These are phyloP conservation scores for Hemisphaericaspora xylanilytica DNA, from an alignment of 1,139 yeast species.

Conservation along the genomic window DNA sequence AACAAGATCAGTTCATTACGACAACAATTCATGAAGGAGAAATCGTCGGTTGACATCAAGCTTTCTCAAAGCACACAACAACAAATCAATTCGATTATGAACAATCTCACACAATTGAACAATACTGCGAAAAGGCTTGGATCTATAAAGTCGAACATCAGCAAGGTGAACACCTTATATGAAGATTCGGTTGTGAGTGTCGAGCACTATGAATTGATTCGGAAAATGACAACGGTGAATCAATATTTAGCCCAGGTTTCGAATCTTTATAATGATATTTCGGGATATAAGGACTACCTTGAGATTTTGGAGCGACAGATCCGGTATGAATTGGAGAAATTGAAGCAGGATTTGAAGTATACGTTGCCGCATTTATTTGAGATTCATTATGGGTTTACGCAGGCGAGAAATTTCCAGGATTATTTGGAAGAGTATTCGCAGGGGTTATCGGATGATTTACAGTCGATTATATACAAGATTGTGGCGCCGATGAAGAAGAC, in stretches of 20 bases:
- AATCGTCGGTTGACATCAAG: slow-evolving; percentile 69
- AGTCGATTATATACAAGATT: slow-evolving; percentile 62
- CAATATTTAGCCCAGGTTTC: slow-evolving; percentile 73
- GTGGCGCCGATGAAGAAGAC: slow-evolving; percentile 50
- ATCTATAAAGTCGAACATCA: slow-evolving; percentile 52
- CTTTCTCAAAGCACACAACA: slow-evolving; percentile 60
- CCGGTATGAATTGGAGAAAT: slow-evolving; percentile 49
- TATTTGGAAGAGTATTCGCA: slow-evolving; percentile 57
- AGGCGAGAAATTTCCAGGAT: slow-evolving; percentile 76
- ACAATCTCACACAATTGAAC: slow-evolving; percentile 37
- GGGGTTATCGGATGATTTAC: slow-evolving; percentile 64
- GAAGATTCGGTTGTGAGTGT: slow-evolving; percentile 52
- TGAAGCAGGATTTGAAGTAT: slow-evolving; percentile 50
- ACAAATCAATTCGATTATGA: slow-evolving; percentile 54
- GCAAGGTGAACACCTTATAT: slow-evolving; percentile 56
- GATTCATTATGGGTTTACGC: slow-evolving; percentile 69
- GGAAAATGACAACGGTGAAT: slow-evolving; percentile 62
- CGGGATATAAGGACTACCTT: slow-evolving; percentile 52
- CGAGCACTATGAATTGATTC: slow-evolving; percentile 56
- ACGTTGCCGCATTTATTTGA: slow-evolving; percentile 59
- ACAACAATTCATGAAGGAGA: slow-evolving; percentile 65
- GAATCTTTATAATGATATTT: slow-evolving; percentile 61
- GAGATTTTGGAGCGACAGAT: slow-evolving; percentile 52
- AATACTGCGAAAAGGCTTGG: slow-evolving; percentile 40
- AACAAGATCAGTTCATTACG: slow-evolving; percentile 53